Conservation (phyloP, 2,329 filamentous ascomycete species). For the Verticillium longisporum region DNA sequence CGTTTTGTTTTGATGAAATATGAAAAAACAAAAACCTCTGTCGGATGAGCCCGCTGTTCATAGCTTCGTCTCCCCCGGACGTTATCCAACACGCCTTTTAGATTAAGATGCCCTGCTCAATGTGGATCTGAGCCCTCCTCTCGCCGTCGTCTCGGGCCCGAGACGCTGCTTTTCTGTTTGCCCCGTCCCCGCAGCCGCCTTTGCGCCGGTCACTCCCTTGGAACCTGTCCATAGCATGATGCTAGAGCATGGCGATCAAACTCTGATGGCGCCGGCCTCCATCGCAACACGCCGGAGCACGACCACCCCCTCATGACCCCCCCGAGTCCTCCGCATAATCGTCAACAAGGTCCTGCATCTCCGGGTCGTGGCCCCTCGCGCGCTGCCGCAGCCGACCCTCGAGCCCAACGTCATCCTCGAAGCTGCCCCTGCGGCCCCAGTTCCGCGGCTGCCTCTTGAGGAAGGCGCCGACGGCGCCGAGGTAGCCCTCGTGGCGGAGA, state of each 20-base stretch:
- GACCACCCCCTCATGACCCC: neutral
- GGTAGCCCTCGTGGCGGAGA: slow-evolving; percentile 87
- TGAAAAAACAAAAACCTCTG: too few relatives aligned
- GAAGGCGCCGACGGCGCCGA: slow-evolving; percentile 91
- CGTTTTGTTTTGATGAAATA: neutral
- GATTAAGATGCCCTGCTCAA: neutral
- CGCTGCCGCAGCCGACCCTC: slow-evolving; percentile 2
- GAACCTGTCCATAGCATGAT: too few relatives aligned
- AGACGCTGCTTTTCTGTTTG: neutral
- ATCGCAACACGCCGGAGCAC: too few relatives aligned
- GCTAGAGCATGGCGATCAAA: too few relatives aligned
- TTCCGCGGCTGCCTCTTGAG: slow-evolving; percentile 83
- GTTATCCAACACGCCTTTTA: neutral
- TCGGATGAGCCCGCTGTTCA: neutral
- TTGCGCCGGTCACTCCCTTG: neutral
- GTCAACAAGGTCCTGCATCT: slow-evolving; percentile 12
- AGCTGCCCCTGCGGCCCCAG: slow-evolving; percentile 79
- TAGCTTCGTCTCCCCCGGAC: neutral
- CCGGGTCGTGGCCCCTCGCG: slow-evolving; percentile 6
- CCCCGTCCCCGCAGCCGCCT: neutral
- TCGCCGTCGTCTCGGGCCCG: neutral
- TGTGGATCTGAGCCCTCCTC: neutral
- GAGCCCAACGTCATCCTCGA: slow-evolving; percentile 42
- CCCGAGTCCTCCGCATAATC: slow-evolving; percentile 10
- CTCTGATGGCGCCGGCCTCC: too few relatives aligned